Evolutionary conservation across 768 basidiomycete genomes (phyloP).

Genomic region (Xerocomus spinulosus): DNA sequence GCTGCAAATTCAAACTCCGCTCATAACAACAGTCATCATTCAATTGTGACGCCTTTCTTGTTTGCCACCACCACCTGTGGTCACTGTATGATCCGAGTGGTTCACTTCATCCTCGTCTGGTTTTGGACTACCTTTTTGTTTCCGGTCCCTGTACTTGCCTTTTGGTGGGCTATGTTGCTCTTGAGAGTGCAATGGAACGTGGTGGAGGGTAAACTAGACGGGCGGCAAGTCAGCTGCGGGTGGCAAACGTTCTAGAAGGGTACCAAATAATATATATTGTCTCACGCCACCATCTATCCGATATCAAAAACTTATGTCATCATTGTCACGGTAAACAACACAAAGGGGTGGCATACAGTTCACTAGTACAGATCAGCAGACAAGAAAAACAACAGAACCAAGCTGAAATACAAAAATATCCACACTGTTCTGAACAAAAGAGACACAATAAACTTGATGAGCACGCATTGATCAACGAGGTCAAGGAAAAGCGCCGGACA

Average conservation of each 20-base stretch:
- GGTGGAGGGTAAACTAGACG: background rate
- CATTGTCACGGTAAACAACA: background rate
- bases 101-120: background rate
- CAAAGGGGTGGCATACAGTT: background rate
- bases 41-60: conserved; percentile 11
- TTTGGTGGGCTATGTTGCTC: background rate
- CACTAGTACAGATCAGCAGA: conserved; percentile 4
- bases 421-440: background rate
- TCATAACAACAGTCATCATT: conserved; percentile 18
- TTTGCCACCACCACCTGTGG: conserved; percentile 24
- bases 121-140: background rate
- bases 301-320: background rate
- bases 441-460: background rate
- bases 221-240: too few species aligned
- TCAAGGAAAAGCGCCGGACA: background rate
- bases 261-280: conserved; percentile 17
- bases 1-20: conserved; percentile 27
- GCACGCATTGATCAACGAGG: background rate
- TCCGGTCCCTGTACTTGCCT: background rate
- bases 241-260: conserved; percentile 26
- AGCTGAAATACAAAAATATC: conserved; percentile 1
- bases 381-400: background rate
- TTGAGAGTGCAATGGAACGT: background rate
- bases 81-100: conserved; percentile 10
- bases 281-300: conserved; percentile 8